Evolutionary conservation across 2,329 filamentous ascomycete genomes (phyloP), one percentile per base, ranked within the genome.

Genomic region (Hymenoscyphus fructigenus): DNA sequence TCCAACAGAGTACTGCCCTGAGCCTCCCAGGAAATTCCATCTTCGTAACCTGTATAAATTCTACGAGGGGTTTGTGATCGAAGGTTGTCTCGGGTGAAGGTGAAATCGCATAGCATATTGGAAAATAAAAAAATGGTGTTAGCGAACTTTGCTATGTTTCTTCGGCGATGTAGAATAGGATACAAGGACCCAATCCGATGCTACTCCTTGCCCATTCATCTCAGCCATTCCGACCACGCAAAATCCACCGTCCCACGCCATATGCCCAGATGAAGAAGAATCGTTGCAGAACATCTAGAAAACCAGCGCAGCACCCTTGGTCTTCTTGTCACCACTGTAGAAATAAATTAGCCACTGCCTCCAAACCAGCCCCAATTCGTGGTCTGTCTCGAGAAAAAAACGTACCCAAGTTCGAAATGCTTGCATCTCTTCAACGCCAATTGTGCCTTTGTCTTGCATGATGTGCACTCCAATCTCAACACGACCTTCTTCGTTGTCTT

Each of bases 401-500:
- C 92, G 72, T 93, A 96, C 92, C 93, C 95, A 79, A 99, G 86
- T 87, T 99, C 95, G 85, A 99, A 99, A 89, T 99, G 95, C 91
- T 99, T 99, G 93, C 95, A 99, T 81, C 95, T 92, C 91, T 99
- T 99, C 83, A 99, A 87, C 76, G 95, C 88, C 79, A 99, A 88
- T 87, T 99, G 93, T 83, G 89, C 89, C 91, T 97, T 98, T 81
- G 92, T 90, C 91, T 98, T 98, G 92, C 95, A 99, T 76, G 84
- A 82, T 79, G 92, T 94, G 88, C 95, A 99, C 84, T 99, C 95
- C 83, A 99, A 85, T 86, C 95, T 90, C 83, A 99, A 86, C 78
- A 99, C 96, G 77, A 99, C 91, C 91, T 99, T 99, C 92, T 99
- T 99, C 81, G 95, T 99, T 76, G 95, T 99, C 91, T 99, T 99